phyloP scores from a whole-genome alignment of 108 stramenopile species.

The Ochromonas danica region DNA sequence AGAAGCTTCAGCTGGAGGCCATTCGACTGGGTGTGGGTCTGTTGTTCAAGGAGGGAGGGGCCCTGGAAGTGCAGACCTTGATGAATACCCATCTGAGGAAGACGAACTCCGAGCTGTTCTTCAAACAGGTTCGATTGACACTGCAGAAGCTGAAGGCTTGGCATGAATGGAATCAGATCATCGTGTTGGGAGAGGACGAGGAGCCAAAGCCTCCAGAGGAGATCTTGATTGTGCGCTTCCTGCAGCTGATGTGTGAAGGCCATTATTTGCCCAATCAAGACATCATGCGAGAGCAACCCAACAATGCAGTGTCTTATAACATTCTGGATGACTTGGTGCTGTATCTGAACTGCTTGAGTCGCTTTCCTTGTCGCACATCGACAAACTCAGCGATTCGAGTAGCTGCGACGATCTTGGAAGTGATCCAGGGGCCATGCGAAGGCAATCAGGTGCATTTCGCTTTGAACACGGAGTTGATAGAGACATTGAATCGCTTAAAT shows the following conservation, averaged over 20 bases:
- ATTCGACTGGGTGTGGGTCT: slow-evolving; percentile 39
- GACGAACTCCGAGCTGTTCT: slow-evolving; percentile 37
- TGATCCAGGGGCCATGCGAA: slow-evolving; percentile 52
- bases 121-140: slow-evolving; percentile 19
- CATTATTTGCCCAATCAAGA: slow-evolving; percentile 49
- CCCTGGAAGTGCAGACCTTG: slow-evolving; percentile 36
- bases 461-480: slow-evolving; percentile 43
- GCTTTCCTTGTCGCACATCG: slow-evolving; percentile 35
- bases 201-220: slow-evolving; percentile 20
- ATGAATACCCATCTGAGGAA: slow-evolving; percentile 28
- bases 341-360: slow-evolving; percentile 33
- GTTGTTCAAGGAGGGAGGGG: slow-evolving; percentile 46
- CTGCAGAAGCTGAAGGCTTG: slow-evolving; percentile 32
- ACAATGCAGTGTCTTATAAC: slow-evolving; percentile 31
- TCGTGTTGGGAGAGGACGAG: not conserved
- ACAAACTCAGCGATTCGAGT: slow-evolving; percentile 37
- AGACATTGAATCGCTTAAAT: slow-evolving; percentile 44
- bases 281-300: slow-evolving; percentile 48
- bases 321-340: slow-evolving; percentile 44
- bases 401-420: slow-evolving; percentile 46
- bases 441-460: slow-evolving; percentile 46
- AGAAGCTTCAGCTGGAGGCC: slow-evolving; percentile 32
- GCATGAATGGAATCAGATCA: slow-evolving; percentile 20
- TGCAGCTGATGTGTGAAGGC: slow-evolving; percentile 52
- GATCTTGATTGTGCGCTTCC: slow-evolving; percentile 41